These are phyloP conservation scores for Monosporascus sp. DNA, from an alignment of 2,329 filamentous ascomycete genomes.

Conservation along the genomic window DNA sequence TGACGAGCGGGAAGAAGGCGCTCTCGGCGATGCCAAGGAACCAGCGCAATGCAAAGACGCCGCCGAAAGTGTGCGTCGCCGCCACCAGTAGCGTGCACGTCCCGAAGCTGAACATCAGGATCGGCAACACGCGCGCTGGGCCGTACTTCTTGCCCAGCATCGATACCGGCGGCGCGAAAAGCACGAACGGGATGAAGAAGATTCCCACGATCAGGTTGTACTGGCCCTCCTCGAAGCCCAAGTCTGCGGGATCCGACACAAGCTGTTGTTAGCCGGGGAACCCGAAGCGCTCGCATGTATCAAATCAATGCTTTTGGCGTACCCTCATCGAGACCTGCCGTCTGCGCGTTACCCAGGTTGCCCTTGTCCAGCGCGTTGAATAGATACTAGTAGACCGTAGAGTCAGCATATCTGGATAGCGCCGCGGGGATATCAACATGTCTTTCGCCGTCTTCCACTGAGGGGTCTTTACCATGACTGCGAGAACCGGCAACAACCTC, in stretches of 20 bases:
- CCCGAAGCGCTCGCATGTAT: neutral
- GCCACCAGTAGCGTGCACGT: conserved; percentile 56
- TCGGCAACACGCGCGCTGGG: conserved; percentile 55
- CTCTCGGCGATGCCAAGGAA: conserved; percentile 64
- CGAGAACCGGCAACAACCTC: conserved; percentile 47
- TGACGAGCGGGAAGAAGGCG: conserved; percentile 64
- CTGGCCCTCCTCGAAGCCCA: conserved; percentile 55
- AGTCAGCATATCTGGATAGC: neutral
- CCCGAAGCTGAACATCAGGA: conserved; percentile 63
- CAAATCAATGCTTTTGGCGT: neutral
- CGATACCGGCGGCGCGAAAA: conserved; percentile 59
- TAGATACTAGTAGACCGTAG: conserved; percentile 25
- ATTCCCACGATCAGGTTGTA: conserved; percentile 66
- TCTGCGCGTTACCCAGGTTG: conserved; percentile 53
- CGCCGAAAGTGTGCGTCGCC: conserved; percentile 53
- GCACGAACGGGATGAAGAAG: conserved; percentile 69
- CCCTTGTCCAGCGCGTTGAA: conserved; percentile 45
- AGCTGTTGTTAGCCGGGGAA: neutral
- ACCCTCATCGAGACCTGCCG: conserved; percentile 39
- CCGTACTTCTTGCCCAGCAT: conserved; percentile 66
- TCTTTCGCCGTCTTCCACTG: too few relatives aligned
- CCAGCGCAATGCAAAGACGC: conserved; percentile 63
- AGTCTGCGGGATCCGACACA: conserved; percentile 27
- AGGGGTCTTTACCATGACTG: conserved; percentile 37
- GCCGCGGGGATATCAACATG: too few relatives aligned